Percentiles rank a stretch among this genome's conserved stretches.
phyloP scores from a whole-genome alignment of 768 basidiomycete genomes.

The Kwoniella heveanensis region DNA sequence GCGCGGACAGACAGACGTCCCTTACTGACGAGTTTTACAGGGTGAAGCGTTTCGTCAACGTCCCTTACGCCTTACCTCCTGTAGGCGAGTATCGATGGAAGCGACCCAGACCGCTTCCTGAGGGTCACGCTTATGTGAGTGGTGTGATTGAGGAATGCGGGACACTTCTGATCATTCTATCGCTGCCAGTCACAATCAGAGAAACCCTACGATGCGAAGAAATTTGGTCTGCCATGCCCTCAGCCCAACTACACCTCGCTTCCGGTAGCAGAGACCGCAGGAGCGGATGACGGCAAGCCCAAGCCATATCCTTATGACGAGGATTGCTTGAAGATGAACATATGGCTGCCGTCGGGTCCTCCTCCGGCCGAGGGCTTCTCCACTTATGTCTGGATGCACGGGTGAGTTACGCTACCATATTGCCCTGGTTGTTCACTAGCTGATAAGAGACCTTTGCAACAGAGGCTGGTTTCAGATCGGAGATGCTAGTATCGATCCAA shows the following conservation, averaged over 20 bases:
- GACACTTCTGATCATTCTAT: background rate
- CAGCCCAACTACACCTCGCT: constrained; percentile 16
- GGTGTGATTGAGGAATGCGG: background rate
- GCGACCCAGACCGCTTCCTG: constrained; percentile 19
- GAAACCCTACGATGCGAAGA: background rate
- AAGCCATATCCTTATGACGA: constrained; percentile 22
- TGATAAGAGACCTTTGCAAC: background rate
- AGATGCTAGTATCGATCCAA: constrained; percentile 24
- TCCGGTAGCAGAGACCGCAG: constrained; percentile 10
- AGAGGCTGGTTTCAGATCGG: constrained; percentile 31
- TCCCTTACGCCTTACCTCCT: constrained; percentile 27
- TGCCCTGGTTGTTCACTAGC: background rate
- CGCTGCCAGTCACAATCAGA: constrained; percentile 8
- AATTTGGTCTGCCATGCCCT: constrained; percentile 13
- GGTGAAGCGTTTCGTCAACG: constrained; percentile 20
- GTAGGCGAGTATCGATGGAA: constrained; percentile 20
- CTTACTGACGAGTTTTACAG: constrained; percentile 5
- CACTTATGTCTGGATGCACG: constrained; percentile 24
- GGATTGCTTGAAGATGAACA: constrained; percentile 28
- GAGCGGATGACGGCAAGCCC: constrained; percentile 9
- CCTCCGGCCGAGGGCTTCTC: constrained; percentile 23
- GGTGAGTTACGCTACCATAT: constrained; percentile 2
- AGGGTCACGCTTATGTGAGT: constrained; percentile 17
- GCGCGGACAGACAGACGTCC: background rate
- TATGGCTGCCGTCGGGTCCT: constrained; percentile 24